Evolutionary conservation across 2,329 filamentous ascomycete genomes (phyloP), one percentile per base, ranked within the genome.

Genomic region (Penicillium decumbens): DNA sequence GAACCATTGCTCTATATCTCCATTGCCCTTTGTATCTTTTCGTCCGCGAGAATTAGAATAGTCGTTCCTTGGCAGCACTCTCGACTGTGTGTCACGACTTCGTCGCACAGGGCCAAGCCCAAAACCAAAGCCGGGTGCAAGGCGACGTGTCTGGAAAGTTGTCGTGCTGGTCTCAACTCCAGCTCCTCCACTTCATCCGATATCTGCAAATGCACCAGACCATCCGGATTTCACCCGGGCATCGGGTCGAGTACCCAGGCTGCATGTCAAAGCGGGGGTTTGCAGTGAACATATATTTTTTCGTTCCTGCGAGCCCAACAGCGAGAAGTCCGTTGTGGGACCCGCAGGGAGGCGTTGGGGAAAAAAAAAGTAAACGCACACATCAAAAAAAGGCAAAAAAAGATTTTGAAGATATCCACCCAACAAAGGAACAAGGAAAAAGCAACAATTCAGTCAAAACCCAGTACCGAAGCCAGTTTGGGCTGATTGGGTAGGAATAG

Each of bases 361-460:
- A 54, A 45, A 32, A 46, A 40, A 46, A 43, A 43, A 37, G 30
- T 25, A 32, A 40, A 45, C 43, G 33, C 39, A 42, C 45, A 45
- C 46, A 49, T 35, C 45, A 41, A 46, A 51, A 49, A 40, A 33
- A 45, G 41, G 27, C 58, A 39, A 52, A 57, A 54, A 50, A 20
- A 10, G 33, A 35, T 20, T 20, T 37, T 20, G 15, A 43, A 62
- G 47, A 57, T 51, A 53, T 47, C 57, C 56, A 41, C 61, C 59
- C 59, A 55, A 57, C 50, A 60, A 51, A 18, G 15, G 15, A 18
- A 18, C 15, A 18, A 54, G 53, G 52, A 57, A 59, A 56, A 55
- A 18, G 9, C 53, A 51, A 53, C 53, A 53, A 58, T 47, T 5
- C 1, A 44, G 44, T 59, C 70, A 48, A 69, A 73, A 43, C 24